Evolutionary conservation across 2,329 filamentous ascomycete genomes (phyloP), one percentile per base, ranked within the genome.

Genomic region (Pyrenochaeta sp.): DNA sequence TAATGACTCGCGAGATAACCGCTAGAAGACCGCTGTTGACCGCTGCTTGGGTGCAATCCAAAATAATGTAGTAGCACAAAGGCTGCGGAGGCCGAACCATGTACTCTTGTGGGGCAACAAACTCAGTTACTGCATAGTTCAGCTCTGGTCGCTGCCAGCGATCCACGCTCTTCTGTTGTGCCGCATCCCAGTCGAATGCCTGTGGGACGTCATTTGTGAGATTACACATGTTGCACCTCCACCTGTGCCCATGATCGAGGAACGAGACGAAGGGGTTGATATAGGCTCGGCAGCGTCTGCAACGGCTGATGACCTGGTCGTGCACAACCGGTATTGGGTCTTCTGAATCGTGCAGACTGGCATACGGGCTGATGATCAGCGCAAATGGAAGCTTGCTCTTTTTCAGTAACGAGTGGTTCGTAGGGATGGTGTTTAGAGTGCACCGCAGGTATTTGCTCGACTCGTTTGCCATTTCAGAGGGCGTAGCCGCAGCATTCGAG

Each of bases 201-300:
- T 99, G 95, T n/a, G 95, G 95, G 33, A 98, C 94, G 68, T 99
- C 95, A 75, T 99, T 99, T 66, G 93, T 97, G 61, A 99, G 83
- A 77, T 97, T 98, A 78, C 95, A 99, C 93, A 99, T 97, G 79
- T 99, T 99, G 81, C 95, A 99, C 71, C 94, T 89, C 95, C 95
- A 99, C 72, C 95, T 87, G 79, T 99, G 95, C 41, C 95, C 95
- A 72, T 98, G 92, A 69, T 99, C 95, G 56, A 99, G 81, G 80
- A 99, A 99, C 41, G 91, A 63, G 54, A 96, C 95, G 67, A 94
- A 99, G 11, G 95, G 93, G 75, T 98, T 98, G 82, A 98, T 65
- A 76, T 98, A 98, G 50, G 94, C 95, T 66, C 95, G 85, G 79
- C 95, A 99, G 78, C 95, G 89, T 76, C 95, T 87, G 82, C 95